Evolutionary conservation across 225 moss, liverwort and hornwort species (phyloP).

Genomic region (Pseudisothecium myosuroides): DNA sequence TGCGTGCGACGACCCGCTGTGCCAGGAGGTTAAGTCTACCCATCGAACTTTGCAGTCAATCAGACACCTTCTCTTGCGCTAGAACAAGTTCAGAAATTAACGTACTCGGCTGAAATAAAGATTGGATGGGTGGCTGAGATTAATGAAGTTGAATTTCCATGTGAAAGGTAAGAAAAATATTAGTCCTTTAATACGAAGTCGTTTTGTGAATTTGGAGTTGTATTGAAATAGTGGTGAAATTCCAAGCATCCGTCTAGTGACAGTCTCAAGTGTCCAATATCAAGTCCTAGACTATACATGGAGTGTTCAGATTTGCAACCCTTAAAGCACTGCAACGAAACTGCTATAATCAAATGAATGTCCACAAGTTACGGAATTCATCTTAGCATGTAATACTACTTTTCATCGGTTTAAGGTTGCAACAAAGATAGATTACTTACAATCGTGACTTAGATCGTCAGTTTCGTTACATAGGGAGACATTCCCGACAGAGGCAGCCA

Average conservation of each 20-base stretch:
- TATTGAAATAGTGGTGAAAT: not conserved
- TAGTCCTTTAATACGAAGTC: not conserved
- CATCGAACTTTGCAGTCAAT: not conserved
- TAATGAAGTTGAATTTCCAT: too few relatives aligned
- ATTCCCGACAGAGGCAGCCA: not conserved
- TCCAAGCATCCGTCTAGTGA: not conserved
- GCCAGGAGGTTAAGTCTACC: not conserved
- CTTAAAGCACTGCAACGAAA: not conserved
- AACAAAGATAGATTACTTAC: not conserved
- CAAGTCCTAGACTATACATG: not conserved
- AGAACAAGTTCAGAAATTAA: not conserved
- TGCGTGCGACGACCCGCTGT: not conserved
- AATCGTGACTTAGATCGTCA: not conserved
- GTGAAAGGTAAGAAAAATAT: not conserved
- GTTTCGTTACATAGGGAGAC: not conserved
- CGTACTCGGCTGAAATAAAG: not conserved
- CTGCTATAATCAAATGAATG: not conserved
- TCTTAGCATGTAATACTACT: not conserved
- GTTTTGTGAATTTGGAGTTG: not conserved
- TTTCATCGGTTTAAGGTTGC: not conserved
- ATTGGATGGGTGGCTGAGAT: not conserved
- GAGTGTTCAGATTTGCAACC: not conserved
- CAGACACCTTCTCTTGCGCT: not conserved
- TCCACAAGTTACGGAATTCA: not conserved
- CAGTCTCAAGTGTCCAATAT: not conserved